Base-by-base conservation (phyloP, 2,329 filamentous ascomycete genomes). In the Fusarium devonianum region DNA sequence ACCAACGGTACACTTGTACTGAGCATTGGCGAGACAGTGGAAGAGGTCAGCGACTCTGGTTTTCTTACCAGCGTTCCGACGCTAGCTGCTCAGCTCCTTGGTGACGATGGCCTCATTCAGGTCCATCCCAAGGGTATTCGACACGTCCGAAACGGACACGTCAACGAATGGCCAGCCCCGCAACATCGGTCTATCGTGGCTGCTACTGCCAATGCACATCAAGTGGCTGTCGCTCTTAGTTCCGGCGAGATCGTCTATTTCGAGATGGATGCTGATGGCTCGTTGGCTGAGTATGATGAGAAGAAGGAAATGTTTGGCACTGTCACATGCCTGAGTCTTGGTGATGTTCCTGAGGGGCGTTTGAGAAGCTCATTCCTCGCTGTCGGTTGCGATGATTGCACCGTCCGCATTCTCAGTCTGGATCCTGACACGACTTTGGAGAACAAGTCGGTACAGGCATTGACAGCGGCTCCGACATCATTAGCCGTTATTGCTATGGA, bases 221-320 rank as follows among this genome's bases (percentile, higher is more conserved):
- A 99, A 73, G 90, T 99, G 18, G 92, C 92, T 4, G 87, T 97
- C 38, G 94, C 94, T 1, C 78, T 99, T 18, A 97, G 92, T 68
- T 97, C 92, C 7, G 93, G 93, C 26, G 94, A 99, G 71, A 93
- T 99, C 56, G 90, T 96, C 30, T 99, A 97, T 69, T 99, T 99
- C 63, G 95, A 99, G 70, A 93, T 97, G 85, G 94, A 97, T 66
- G 82, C 85, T 0, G 93, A 97, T 71, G 92, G 92, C 21, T 89
- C 89, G 4, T 78, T 97, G 22, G 91, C 91, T 23, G 93, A 97
- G 74, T 96, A 97, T 60, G 89, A 97, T 59, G 92, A 97, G 67
- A 92, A 93, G 70, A 91, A 92, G 64, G 89, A 95, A 65, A 94
- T 99, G 89, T 92, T 89, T 42, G 93, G 92, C 34, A 97, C 92